Evolutionary conservation across 1,284 basidiomycete genomes (phyloP), one percentile per base, ranked within the genome.

Genomic region (Rhodotorula sp.): DNA sequence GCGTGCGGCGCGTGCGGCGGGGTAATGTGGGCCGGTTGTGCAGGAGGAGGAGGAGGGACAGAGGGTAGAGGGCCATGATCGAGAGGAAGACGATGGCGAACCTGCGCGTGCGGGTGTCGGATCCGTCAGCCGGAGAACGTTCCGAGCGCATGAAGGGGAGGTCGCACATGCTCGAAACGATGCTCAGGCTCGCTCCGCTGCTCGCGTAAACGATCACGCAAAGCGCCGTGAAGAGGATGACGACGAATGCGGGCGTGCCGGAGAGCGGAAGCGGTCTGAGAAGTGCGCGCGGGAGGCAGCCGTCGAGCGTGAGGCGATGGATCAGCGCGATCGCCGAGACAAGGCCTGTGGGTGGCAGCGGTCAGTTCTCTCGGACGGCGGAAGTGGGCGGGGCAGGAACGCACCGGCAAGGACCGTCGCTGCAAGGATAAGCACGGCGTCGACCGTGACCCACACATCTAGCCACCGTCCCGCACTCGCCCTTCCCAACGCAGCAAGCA

Each of bases 341-440:
- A 57, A 60, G 50, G 6, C 68, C 58, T 60, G 59, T 34, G 32
- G 25, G 2, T n/a, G 13, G 34, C 7, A 41, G 37, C 39, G 7
- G 13, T 25, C 6, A 25, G 21, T 19, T 41, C 41, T 44, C 57
- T 62, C 29, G 41, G 55, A 59, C 62, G 48, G 51, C 44, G 22
- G 44, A n/a, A n/a, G n/a, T n/a, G 44, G 58, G 59, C 36, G 46
- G 64, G 55, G 22, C 61, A 46, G 88, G 10, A 41, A 66, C 72
- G 56, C 76, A 84, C 89, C 89, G 56, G 88, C 88, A 29, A 90
- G 82, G n/a, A 90, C 86, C 2, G 88, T 88, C 8, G 87, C 89
- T 66, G 86, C 87, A 5, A 91, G 83, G 27, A 90, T 89, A 8
- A 88, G 79, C 55, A 88, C 82, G 2, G 89, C 88, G 76, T 90